Base-by-base conservation (phyloP, 2,329 filamentous ascomycete species). In the Paramyrothecium roridum region DNA sequence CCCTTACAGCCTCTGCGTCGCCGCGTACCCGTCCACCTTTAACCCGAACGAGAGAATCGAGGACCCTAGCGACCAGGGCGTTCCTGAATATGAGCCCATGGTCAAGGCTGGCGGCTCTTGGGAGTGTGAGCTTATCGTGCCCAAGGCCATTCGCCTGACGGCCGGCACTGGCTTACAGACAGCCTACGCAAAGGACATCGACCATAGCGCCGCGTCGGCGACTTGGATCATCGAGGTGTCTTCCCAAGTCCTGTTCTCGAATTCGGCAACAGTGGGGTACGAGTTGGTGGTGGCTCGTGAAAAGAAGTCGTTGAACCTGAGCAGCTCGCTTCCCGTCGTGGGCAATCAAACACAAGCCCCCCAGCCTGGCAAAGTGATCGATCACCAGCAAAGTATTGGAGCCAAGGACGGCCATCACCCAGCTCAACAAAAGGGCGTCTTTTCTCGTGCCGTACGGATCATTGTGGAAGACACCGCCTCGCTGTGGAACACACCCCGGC, bases 221-320 rank as follows among this genome's bases (percentile, higher is more conserved):
- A 89, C 86, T 21, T 99, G 95, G 95, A 80, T 97, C 53, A 84
- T 99, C 48, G 95, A 99, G 73, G 84, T 99, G 48, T 79, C 91
- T 40, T 96, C 91, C 17, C 95, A 99, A 73, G 90, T 98, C 59
- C 85, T 99, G 50, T 99, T 99, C 70, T 98, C 95, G 2, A 86
- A 84, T 26, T 92, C 90, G 33, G 95, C 93, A 1, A 87, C 88
- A 13, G 93, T 98, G 3, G 86, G 88, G 61, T 99, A 91, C 69
- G 95, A 99, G 70, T 72, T 99, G 22, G 73, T 96, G 37, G 80
- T 99, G 33, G 91, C 90, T 26, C 84, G 93, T 54, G 93, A 99
- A 69, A 85, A 91, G 67, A 90, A 91, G 68, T 95, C 91, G 46
- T 72, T 96, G 48, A 88, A 85, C 56, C 73, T 93, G 20, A 88